Conservation (phyloP, 2,329 filamentous ascomycete genomes). For the Diplodia corticola region DNA sequence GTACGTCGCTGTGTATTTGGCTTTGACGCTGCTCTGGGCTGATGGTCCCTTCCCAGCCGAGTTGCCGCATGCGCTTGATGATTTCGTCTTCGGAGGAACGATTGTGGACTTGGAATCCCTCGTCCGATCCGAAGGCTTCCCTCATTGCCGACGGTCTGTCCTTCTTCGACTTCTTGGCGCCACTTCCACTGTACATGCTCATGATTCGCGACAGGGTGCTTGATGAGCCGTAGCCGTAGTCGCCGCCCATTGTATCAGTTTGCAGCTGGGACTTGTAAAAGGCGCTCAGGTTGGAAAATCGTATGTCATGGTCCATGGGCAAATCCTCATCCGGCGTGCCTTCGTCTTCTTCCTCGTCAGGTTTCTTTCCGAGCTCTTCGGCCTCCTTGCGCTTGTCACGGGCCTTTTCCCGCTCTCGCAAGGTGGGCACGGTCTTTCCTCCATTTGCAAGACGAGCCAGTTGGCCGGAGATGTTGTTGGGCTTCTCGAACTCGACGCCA, state of each 20-base stretch:
- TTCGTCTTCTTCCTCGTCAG: conserved; percentile 24
- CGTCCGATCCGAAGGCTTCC: conserved; percentile 68
- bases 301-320: conserved; percentile 60
- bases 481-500: conserved; percentile 84
- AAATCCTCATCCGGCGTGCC: conserved; percentile 25
- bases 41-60: conserved; percentile 68
- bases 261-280: conserved; percentile 83
- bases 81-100: conserved; percentile 61
- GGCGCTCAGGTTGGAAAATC: conserved; percentile 70
- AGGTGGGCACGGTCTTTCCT: conserved; percentile 41
- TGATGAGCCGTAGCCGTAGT: conserved; percentile 51
- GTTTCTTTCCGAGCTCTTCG: conserved; percentile 28
- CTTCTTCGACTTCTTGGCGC: conserved; percentile 58
- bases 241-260: conserved; percentile 52
- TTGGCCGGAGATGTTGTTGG: conserved; percentile 82
- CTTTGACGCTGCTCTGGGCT: conserved; percentile 54
- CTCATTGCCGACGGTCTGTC: conserved; percentile 73
- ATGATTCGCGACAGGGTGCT: conserved; percentile 84
- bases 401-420: conserved; percentile 43
- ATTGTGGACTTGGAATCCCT: conserved; percentile 68
- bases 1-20: conserved; percentile 53
- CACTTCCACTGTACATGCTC: conserved; percentile 71
- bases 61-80: conserved; percentile 55
- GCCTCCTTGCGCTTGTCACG: conserved; percentile 39
- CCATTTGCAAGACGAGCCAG: conserved; percentile 66